phyloP scores from a whole-genome alignment of 805 yeast genomes.

The Spathaspora girioi region DNA sequence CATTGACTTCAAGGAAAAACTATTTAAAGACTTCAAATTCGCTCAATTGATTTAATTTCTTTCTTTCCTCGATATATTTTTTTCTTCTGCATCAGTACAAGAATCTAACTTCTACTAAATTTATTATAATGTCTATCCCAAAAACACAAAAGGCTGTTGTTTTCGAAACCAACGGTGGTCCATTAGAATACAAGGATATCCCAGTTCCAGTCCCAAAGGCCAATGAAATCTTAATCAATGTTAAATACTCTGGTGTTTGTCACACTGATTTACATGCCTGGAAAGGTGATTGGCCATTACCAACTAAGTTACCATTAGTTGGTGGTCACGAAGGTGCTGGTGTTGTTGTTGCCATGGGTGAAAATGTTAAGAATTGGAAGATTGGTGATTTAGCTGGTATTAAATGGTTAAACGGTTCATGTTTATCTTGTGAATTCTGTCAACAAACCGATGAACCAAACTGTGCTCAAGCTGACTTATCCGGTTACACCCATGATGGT shows the following conservation, averaged over 20 bases:
- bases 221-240: conserved; percentile 39
- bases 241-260: conserved; percentile 45
- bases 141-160: conserved; percentile 41
- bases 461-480: conserved; percentile 64
- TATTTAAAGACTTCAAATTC: background rate
- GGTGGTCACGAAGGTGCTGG: conserved; percentile 52
- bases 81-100: background rate
- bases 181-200: conserved; percentile 37
- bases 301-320: conserved; percentile 42
- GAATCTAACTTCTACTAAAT: background rate
- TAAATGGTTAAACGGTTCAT: conserved; percentile 46
- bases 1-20: too few species aligned
- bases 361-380: conserved; percentile 40
- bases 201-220: conserved; percentile 42
- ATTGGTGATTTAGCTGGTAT: conserved; percentile 43
- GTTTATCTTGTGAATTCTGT: conserved; percentile 41
- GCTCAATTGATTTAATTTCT: background rate
- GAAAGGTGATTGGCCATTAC: conserved; percentile 47
- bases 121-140: conserved; percentile 25
- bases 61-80: background rate
- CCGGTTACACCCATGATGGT: conserved; percentile 75
- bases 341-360: conserved; percentile 41
- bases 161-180: conserved; percentile 41
- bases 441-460: conserved; percentile 42
- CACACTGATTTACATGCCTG: conserved; percentile 47